Evolutionary conservation across 1,139 yeast genomes (phyloP).

Genomic region (Candida anutae): DNA sequence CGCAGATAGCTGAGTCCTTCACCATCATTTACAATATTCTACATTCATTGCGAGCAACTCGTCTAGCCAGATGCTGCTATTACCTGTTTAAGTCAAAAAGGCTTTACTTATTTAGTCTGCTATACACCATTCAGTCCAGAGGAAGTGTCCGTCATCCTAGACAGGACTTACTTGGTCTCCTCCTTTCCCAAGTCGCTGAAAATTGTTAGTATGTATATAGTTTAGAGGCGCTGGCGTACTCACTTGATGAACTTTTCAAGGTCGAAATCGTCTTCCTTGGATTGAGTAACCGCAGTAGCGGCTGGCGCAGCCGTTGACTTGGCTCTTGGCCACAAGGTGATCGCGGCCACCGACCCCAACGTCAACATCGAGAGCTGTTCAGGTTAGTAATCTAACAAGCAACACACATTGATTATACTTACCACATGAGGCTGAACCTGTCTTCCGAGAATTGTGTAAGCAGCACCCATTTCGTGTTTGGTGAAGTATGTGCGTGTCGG

Average conservation of each 20-base stretch:
- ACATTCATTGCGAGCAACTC: too few relatives aligned
- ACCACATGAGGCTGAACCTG: conserved; percentile 60
- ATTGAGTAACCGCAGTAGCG: conserved; percentile 17
- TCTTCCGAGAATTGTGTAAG: conserved; percentile 56
- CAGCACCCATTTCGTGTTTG: conserved; percentile 45
- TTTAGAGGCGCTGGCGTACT: conserved; percentile 16
- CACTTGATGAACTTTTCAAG: conserved; percentile 54
- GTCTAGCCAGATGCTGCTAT: too few relatives aligned
- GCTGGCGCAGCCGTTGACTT: conserved; percentile 24
- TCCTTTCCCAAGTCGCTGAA: conserved; percentile 37
- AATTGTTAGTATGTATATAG: conserved; percentile 18
- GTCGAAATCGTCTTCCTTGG: conserved; percentile 49
- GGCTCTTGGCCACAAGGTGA: conserved; percentile 35
- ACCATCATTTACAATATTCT: too few relatives aligned
- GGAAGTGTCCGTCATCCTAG: too few relatives aligned
- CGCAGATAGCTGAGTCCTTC: too few relatives aligned
- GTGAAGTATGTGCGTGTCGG: not conserved
- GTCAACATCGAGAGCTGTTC: conserved; percentile 38
- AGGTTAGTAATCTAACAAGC: conserved; percentile 6
- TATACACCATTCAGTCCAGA: too few relatives aligned
- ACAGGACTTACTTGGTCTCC: conserved; percentile 27
- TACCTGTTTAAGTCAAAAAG: too few relatives aligned
- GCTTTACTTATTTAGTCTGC: too few relatives aligned
- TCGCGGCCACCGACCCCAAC: conserved; percentile 38
- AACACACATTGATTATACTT: conserved; percentile 18